Conservation (phyloP, 208 protist genomes). For the Trypanosoma melophagium region DNA sequence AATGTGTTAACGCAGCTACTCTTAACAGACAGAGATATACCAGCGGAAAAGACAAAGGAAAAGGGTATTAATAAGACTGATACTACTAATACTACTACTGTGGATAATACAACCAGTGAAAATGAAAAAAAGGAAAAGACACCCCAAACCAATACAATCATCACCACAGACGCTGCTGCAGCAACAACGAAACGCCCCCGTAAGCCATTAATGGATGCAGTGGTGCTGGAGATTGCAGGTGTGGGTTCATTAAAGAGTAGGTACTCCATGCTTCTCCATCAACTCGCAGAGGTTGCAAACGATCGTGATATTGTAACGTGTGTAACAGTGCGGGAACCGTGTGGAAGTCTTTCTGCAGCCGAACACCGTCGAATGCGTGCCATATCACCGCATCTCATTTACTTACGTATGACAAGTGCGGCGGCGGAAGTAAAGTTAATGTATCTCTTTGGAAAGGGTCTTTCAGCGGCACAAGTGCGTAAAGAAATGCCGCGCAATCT, state of each 20-base stretch:
- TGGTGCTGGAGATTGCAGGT: conserved; percentile 57
- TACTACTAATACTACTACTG: not conserved
- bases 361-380: conserved; percentile 39
- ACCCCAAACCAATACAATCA: too few species aligned
- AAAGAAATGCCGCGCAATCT: conserved; percentile 52
- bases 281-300: conserved; percentile 33
- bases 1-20: conserved; percentile 44
- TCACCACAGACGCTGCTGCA: not conserved
- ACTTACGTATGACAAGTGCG: conserved; percentile 53
- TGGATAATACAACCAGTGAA: not conserved
- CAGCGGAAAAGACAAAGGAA: not conserved
- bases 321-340: conserved; percentile 39
- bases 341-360: conserved; percentile 34
- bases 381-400: conserved; percentile 42
- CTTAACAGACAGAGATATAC: not conserved
- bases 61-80: not conserved
- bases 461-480: conserved; percentile 35
- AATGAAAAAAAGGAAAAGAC: not conserved
- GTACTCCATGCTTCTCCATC: conserved; percentile 32
- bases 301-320: conserved; percentile 36
- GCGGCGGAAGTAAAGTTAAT: conserved; percentile 72
- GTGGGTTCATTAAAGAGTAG: conserved; percentile 35
- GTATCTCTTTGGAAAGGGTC: conserved; percentile 75
- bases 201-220: conserved; percentile 37
- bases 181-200: not conserved